Conservation (phyloP, 2,329 filamentous ascomycete species). For the Thielaviopsis euricoi region DNA sequence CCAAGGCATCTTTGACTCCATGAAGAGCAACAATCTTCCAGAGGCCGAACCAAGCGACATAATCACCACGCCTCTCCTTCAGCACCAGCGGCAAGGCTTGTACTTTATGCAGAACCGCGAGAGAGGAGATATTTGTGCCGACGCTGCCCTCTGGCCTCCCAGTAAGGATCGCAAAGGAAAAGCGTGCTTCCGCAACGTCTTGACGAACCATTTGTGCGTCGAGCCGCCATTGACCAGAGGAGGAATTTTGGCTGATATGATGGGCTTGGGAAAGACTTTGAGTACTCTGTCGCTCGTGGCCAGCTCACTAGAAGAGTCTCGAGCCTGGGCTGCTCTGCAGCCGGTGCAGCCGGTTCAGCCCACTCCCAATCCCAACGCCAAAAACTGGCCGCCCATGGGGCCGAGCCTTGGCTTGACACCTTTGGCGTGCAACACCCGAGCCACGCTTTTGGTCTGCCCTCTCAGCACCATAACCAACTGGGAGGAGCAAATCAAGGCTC, state of each 20-base stretch:
- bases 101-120: slow-evolving; percentile 75
- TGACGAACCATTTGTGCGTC: slow-evolving; percentile 53
- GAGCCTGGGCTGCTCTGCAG: slow-evolving; percentile 38
- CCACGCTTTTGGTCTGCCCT: slow-evolving; percentile 76
- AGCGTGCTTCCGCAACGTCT: slow-evolving; percentile 47
- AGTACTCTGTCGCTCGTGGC: slow-evolving; percentile 69
- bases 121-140: slow-evolving; percentile 40
- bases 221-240: slow-evolving; percentile 48
- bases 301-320: slow-evolving; percentile 45
- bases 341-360: slow-evolving; percentile 32
- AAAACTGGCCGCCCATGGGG: slow-evolving; percentile 16
- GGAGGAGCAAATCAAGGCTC: slow-evolving; percentile 79
- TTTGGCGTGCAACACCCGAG: slow-evolving; percentile 51
- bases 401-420: slow-evolving; percentile 31
- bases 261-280: slow-evolving; percentile 76
- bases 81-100: slow-evolving; percentile 80
- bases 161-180: slow-evolving; percentile 31
- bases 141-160: slow-evolving; percentile 63
- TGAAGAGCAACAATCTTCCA: slow-evolving; percentile 61
- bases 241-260: slow-evolving; percentile 69
- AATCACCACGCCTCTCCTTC: slow-evolving; percentile 53
- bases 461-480: slow-evolving; percentile 87
- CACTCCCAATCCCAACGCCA: slow-evolving; percentile 21
- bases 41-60: slow-evolving; percentile 47
- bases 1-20: slow-evolving; percentile 71